Percentiles rank a stretch among this genome's conserved stretches.
phyloP scores from a whole-genome alignment of 768 basidiomycete genomes.

The Gautieria morchelliformis region DNA sequence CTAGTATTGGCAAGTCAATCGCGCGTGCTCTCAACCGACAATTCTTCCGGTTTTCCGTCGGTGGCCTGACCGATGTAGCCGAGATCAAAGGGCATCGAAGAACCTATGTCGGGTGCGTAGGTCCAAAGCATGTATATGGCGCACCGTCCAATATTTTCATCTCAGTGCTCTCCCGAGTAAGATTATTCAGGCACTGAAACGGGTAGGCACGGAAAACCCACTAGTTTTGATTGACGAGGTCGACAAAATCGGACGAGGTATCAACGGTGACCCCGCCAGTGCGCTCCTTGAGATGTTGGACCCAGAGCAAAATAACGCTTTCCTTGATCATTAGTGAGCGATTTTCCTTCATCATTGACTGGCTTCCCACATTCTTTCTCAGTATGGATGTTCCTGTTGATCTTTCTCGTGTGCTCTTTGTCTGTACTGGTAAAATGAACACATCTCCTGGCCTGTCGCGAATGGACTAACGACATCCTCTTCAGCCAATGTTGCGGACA shows the following conservation, averaged over 20 bases:
- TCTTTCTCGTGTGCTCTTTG: constrained; percentile 90
- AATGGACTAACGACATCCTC: neutral
- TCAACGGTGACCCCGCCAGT: constrained; percentile 88
- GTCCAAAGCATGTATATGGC: constrained; percentile 1
- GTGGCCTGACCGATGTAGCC: constrained; percentile 93
- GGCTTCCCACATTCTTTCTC: constrained; percentile 9
- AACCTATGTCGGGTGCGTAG: constrained; percentile 82
- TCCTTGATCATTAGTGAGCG: constrained; percentile 89
- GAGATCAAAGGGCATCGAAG: constrained; percentile 98
- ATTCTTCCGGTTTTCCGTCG: constrained; percentile 96
- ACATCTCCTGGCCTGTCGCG: neutral
- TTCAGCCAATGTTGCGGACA: constrained; percentile 79
- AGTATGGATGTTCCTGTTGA: constrained; percentile 98
- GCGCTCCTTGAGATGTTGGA: constrained; percentile 90
- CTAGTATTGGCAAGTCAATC: constrained; percentile 91
- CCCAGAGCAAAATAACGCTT: constrained; percentile 90
- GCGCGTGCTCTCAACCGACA: constrained; percentile 82
- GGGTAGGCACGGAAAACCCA: constrained; percentile 90
- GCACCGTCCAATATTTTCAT: neutral
- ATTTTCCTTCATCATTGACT: neutral
- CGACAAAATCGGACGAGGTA: constrained; percentile 87
- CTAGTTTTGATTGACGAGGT: constrained; percentile 92
- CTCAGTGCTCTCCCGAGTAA: constrained; percentile 82
- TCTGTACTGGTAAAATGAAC: constrained; percentile 62
- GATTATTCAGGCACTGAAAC: constrained; percentile 89